Evolutionary conservation across 2,329 filamentous ascomycete species (phyloP).

Genomic region (Akanthomyces uredinophilus): DNA sequence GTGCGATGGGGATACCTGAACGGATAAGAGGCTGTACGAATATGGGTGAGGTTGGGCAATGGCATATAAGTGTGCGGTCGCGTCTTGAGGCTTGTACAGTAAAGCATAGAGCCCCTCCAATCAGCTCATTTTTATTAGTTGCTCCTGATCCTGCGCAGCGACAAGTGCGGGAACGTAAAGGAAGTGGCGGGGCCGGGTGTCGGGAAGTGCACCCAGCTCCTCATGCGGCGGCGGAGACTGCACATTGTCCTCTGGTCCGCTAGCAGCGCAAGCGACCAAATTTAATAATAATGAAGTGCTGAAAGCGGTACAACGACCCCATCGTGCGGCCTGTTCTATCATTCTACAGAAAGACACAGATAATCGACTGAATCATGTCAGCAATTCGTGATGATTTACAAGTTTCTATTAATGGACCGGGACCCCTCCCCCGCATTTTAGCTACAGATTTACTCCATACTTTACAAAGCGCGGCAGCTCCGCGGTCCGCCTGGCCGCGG

Average conservation of each 20-base stretch:
- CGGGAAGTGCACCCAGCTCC: conserved; percentile 5
- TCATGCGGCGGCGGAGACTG: too few species aligned
- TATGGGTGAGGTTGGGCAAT: not conserved
- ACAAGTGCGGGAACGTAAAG: not conserved
- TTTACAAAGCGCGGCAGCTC: not conserved
- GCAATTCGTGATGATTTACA: too few species aligned
- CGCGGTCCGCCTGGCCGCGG: not conserved
- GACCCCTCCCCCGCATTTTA: not conserved
- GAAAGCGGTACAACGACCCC: too few species aligned
- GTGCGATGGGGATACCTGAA: not conserved
- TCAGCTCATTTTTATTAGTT: conserved; percentile 8
- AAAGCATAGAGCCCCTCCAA: not conserved
- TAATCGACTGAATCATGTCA: too few species aligned
- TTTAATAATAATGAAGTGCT: too few species aligned
- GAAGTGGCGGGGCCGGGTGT: not conserved
- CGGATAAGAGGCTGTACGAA: not conserved
- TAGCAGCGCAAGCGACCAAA: too few species aligned
- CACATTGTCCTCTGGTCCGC: too few species aligned
- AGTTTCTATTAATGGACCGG: too few species aligned
- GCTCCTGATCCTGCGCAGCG: not conserved
- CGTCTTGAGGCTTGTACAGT: not conserved
- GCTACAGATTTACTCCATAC: not conserved
- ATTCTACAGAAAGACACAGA: too few species aligned
- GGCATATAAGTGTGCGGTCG: not conserved
- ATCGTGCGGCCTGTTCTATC: too few species aligned